These are phyloP conservation scores for Coemansia sp. DNA, from an alignment of 192 early-diverging fungal genomes.

Conservation along the genomic window DNA sequence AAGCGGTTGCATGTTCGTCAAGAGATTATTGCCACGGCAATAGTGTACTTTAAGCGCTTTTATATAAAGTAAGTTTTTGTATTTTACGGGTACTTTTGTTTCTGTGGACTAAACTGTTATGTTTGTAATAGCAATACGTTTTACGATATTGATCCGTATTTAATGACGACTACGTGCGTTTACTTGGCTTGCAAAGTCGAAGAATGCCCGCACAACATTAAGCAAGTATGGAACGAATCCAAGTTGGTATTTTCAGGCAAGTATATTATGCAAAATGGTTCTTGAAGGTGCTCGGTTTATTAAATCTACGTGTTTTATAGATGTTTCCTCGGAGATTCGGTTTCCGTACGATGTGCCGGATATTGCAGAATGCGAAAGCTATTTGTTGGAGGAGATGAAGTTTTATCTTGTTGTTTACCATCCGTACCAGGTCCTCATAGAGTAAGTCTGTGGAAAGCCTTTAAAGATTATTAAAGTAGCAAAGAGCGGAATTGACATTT, in stretches of 20 bases:
- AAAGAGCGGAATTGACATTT: too few species aligned
- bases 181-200: constrained; percentile 91
- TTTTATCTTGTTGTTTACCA: constrained; percentile 88
- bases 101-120: not conserved
- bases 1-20: constrained; percentile 72
- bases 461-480: too few species aligned
- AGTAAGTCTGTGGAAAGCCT: constrained; percentile 47
- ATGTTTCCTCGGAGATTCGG: constrained; percentile 34
- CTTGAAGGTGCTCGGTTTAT: not conserved
- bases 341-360: constrained; percentile 68
- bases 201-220: constrained; percentile 72
- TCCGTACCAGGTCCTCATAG: constrained; percentile 77
- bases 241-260: constrained; percentile 45
- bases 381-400: constrained; percentile 86
- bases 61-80: constrained; percentile 70
- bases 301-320: constrained; percentile 9
- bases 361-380: constrained; percentile 92
- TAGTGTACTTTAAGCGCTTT: constrained; percentile 88
- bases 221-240: constrained; percentile 47
- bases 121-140: constrained; percentile 64
- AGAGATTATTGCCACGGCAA: constrained; percentile 79
- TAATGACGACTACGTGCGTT: constrained; percentile 78
- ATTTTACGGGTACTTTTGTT: not conserved
- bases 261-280: constrained; percentile 1
- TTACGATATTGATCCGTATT: constrained; percentile 70